A percentile compares a stretch with the other conserved stretches of the same genome.
Conservation (phyloP, 1,284 basidiomycete species). For the Cutaneotrichosporon arboriforme region DNA sequence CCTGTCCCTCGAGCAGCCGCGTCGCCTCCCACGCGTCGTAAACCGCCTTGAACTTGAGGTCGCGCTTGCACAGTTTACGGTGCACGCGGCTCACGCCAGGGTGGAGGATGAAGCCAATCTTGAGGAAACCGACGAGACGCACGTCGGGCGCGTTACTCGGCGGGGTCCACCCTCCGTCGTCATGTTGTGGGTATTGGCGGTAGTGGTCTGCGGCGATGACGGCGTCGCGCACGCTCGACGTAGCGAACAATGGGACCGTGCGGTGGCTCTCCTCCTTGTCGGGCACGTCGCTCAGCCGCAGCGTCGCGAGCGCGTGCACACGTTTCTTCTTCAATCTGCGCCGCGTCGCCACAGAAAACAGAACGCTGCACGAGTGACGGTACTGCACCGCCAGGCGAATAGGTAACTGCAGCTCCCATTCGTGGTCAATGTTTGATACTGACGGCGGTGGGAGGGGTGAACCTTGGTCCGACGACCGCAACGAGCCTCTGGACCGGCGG, state of each 20-base stretch:
- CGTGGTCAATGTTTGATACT: neutral
- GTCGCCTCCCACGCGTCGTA: slow-evolving; percentile 45
- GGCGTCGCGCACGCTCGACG: slow-evolving; percentile 29
- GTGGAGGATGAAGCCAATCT: slow-evolving; percentile 29
- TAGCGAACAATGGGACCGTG: slow-evolving; percentile 36
- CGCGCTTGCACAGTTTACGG: slow-evolving; percentile 34
- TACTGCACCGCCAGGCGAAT: slow-evolving; percentile 42
- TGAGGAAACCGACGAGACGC: slow-evolving; percentile 29
- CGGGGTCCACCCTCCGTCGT: neutral
- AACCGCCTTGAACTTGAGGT: slow-evolving; percentile 37
- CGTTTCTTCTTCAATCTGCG: slow-evolving; percentile 37
- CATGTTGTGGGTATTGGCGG: slow-evolving; percentile 5
- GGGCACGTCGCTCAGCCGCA: slow-evolving; percentile 31
- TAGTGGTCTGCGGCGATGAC: slow-evolving; percentile 10
- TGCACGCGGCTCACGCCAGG: slow-evolving; percentile 41
- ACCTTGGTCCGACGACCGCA: neutral
- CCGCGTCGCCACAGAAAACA: slow-evolving; percentile 34
- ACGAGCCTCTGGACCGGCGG: too few relatives aligned
- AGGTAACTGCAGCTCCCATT: slow-evolving; percentile 24
- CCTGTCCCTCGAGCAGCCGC: slow-evolving; percentile 3
- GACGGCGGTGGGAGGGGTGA: neutral
- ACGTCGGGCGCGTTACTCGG: neutral
- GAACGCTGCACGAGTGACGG: slow-evolving; percentile 42
- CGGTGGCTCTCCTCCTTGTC: slow-evolving; percentile 26
- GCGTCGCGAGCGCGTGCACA: slow-evolving; percentile 30